Evolutionary conservation across 2,329 filamentous ascomycete species (phyloP), one percentile per base, ranked within the genome.

Genomic region (Akanthomyces uredinophilus): DNA sequence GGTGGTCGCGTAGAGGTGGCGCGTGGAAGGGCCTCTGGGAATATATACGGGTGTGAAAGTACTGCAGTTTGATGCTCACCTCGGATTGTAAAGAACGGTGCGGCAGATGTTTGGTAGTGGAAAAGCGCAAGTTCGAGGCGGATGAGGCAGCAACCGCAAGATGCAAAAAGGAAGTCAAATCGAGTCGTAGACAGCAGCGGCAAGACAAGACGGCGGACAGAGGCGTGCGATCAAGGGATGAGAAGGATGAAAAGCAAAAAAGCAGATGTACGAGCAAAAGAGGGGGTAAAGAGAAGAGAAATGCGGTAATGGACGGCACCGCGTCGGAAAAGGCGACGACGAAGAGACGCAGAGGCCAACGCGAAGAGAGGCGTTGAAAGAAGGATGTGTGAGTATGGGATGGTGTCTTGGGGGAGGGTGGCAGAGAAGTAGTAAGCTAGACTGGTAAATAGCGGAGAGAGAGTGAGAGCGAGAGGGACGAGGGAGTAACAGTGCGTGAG

Each of bases 221-320:
- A 43, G 32, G 27, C 24, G 37, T 20, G n/a, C 22, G 35, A n/a
- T 41, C 59, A 27, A 54, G 18, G 22, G 37, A 54, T 20, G n/a
- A 60, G 10, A 24, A 59, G 27, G 18, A 60, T 16, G 35, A 61
- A 56, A 61, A 61, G 51, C 32, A 61, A 56, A 50, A n/a, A 46
- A 29, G 20, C 5, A 59, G 35, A 50, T 39, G n/a, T 59, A 11
- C 11, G 20, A 43, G 22, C 6, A 50, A 43, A 44, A 24, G 35
- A 56, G 51, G 51, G 43, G 32, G 29, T 18, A 47, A 39, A 13
- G 32, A 35, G 52, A 55, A 49, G 52, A 55, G 20, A 51, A 46
- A 18, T 29, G 20, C 18, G 44, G 43, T 41, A 11, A 27, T 43
- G 20, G 11, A 46, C n/a, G 50, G 29, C 20, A 20, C 52, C 20